Percentiles rank a stretch among this genome's conserved stretches.
phyloP scores from a whole-genome alignment of 192 early-diverging fungal genomes.

The Linnemannia elongata region DNA sequence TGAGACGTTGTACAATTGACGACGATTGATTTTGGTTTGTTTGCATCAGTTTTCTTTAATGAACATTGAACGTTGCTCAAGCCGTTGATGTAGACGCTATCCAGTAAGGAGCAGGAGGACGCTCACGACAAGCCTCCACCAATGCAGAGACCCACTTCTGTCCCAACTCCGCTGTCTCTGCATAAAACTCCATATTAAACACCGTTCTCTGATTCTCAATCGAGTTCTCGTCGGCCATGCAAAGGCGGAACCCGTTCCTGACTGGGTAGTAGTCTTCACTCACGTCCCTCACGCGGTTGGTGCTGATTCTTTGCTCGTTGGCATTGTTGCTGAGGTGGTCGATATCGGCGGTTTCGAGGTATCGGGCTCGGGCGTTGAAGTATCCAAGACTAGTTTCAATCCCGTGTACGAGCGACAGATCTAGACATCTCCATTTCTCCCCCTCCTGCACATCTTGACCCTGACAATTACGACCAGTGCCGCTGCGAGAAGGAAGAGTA shows the following conservation, averaged over 20 bases:
- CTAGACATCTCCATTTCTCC: conserved; percentile 18
- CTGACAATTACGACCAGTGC: background rate
- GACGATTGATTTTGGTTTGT: no score
- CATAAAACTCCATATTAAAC: conserved; percentile 31
- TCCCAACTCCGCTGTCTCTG: conserved; percentile 15
- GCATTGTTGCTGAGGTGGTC: background rate
- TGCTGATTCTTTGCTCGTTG: background rate
- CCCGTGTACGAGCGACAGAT: conserved; percentile 9
- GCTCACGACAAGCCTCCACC: conserved; percentile 11
- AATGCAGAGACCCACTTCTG: conserved; percentile 27
- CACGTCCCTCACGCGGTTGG: background rate
- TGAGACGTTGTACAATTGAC: no score
- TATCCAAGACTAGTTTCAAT: conserved; percentile 15
- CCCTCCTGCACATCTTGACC: background rate
- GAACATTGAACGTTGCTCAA: no score
- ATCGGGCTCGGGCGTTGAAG: background rate
- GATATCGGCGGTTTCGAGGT: background rate
- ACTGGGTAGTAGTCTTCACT: conserved; percentile 18
- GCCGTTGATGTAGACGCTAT: background rate
- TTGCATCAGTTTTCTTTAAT: no score
- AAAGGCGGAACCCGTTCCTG: conserved; percentile 22
- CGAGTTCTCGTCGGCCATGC: background rate
- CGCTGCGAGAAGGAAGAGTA: background rate
- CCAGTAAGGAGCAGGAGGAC: conserved; percentile 33
- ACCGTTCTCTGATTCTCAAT: background rate